Evolutionary conservation across 2,329 filamentous ascomycete species (phyloP).

Genomic region (Penicillium sp.): DNA sequence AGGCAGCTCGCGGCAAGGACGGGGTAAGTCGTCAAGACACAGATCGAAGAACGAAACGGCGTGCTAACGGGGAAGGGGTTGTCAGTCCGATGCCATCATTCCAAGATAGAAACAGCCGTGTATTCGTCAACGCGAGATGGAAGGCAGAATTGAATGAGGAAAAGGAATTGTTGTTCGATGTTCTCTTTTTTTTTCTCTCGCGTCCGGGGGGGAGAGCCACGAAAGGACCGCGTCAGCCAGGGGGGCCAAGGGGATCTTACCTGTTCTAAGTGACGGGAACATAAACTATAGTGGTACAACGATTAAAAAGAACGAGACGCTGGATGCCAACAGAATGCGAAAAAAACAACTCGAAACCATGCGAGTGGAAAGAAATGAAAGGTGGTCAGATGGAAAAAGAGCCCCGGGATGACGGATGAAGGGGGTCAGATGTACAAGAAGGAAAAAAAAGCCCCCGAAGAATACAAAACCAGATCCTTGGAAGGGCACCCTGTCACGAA

Average conservation of each 20-base stretch:
- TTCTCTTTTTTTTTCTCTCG: conserved; percentile 8
- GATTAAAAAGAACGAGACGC: conserved; percentile 25
- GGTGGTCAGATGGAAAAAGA: conserved; percentile 23
- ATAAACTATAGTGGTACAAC: conserved; percentile 33
- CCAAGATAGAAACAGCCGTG: conserved; percentile 4
- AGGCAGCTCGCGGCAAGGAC: conserved; percentile 11
- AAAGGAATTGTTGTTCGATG: conserved; percentile 1
- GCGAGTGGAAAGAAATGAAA: conserved; percentile 26
- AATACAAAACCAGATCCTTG: conserved; percentile 27
- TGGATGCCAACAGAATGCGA: conserved; percentile 15
- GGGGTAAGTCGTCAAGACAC: conserved; percentile 14
- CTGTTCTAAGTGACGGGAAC: conserved; percentile 30
- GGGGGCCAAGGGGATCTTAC: conserved; percentile 20
- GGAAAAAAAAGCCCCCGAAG: conserved; percentile 12
- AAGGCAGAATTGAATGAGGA: conserved; percentile 1
- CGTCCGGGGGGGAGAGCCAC: conserved; percentile 7
- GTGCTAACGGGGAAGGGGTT: conserved; percentile 17
- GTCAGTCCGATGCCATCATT: conserved; percentile 24
- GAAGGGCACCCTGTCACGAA: conserved; percentile 26
- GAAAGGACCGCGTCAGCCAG: conserved; percentile 22
- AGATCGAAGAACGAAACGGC: conserved; percentile 17
- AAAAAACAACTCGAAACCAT: conserved; percentile 20
- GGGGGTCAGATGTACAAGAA: conserved; percentile 32
- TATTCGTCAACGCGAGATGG: neutral
- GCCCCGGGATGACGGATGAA: conserved; percentile 23